Conservation (phyloP, 306 rosid genomes). For the Cyclanthera cordifolia region DNA sequence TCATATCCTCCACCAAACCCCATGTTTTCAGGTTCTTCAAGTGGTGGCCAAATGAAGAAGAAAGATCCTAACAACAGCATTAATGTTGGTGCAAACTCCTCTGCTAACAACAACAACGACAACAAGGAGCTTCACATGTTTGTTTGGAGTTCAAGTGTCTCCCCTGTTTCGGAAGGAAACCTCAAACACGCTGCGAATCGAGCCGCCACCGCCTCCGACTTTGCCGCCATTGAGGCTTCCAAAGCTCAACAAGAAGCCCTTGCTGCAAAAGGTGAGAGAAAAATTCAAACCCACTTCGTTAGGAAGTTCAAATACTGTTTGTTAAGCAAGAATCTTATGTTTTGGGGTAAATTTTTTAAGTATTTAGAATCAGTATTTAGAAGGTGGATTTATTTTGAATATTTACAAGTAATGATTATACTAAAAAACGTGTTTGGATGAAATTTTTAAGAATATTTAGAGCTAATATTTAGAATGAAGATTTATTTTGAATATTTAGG, state of each 20-base stretch:
- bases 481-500: too few relatives aligned
- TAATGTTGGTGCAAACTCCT: background rate
- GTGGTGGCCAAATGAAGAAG: slow-evolving; percentile 43
- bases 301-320: too few relatives aligned
- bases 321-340: too few relatives aligned
- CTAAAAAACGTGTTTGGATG: too few relatives aligned
- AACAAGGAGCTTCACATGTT: slow-evolving; percentile 75
- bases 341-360: too few relatives aligned
- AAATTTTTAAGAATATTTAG: too few relatives aligned
- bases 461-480: too few relatives aligned
- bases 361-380: too few relatives aligned
- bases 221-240: slow-evolving; percentile 29
- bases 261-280: slow-evolving; percentile 43
- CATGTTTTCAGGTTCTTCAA: slow-evolving; percentile 50
- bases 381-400: too few relatives aligned
- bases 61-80: slow-evolving; percentile 25
- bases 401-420: too few relatives aligned
- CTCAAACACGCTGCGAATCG: slow-evolving; percentile 48
- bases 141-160: slow-evolving; percentile 85
- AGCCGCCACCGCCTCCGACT: slow-evolving; percentile 40
- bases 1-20: slow-evolving; percentile 69
- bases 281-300: too few relatives aligned
- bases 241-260: slow-evolving; percentile 24
- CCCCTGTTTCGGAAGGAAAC: slow-evolving; percentile 76
- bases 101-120: background rate